Evolutionary conservation across 805 yeast species (phyloP), one percentile per base, ranked within the genome.

Genomic region (Spathaspora hagerdaliae): DNA sequence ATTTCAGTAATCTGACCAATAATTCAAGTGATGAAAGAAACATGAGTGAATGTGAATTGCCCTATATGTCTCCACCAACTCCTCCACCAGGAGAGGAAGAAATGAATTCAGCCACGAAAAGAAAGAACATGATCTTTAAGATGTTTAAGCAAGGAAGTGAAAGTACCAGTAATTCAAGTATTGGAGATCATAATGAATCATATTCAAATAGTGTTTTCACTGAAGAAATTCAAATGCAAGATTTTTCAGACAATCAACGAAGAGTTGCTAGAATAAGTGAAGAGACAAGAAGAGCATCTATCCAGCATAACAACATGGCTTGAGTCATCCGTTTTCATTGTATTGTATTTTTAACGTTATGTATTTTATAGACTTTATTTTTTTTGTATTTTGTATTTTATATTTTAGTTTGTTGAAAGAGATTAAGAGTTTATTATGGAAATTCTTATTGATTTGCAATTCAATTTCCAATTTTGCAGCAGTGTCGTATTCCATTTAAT

Each of bases 211-310:
- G 39, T 8, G 54, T 72, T 7, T 64, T 62, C n/a, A 74, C 79
- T 0, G 82, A 77, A 51, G 82, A 77, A 48, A 77, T 78, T 45
- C 74, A 75, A 29, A 58, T 78, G 73, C 74, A 75, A 27, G 71
- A 70, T 7, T 60, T 72, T 41, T 53, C 51, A 26, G 47, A 58
- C 10, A 64, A 63, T 42, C 55, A 51, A 41, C 44, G 49, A 29
- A 49, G 47, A 19, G 63, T 60, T 1, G 45, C 57, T 8, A 48
- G 64, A 37, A 63, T 61, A 7, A 41, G 49, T 7, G 60, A 53
- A 33, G 61, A 55, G 38, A 48, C 40, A 31, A 46, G 32, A 43
- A 49, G 41, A 36, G 29, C 29, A n/a, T 29, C 41, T 9, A 9
- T 5, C 3, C 32, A 29, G 32, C 3, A 29, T 29, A 29, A 11